Base-by-base conservation (phyloP, 305 asterid species). In the Fraxinus ornus region DNA sequence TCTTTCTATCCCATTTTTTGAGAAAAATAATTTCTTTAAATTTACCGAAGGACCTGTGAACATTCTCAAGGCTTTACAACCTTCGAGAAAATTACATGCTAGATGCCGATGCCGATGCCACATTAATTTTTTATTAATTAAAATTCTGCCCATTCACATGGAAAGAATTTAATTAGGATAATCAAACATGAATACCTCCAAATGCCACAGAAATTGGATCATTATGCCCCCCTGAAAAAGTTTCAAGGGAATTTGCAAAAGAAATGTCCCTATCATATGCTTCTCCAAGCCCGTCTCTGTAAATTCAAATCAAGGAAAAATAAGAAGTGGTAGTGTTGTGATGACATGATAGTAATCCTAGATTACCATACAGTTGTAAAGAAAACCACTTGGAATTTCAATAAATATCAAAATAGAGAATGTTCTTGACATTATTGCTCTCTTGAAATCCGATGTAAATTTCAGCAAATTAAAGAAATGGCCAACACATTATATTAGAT, bases 251-350 rank as follows among this genome's bases (percentile, higher is more conserved):
- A 87, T 90, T 86, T 80, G 99, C 95, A 88, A 96, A 96, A 83
- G 95, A 93, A 88, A 92, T 88, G 83, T 96, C 98, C 88, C 91
- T 92, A 76, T 93, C 98, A 80, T 91, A 93, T 88, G 94, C 95
- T 85, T 96, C 99, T 83, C 95, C 98, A 84, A 94, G 97, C 84
- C 99, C 99, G 84, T 94, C 99, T 49, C 99, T 96, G 91, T 73
- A 85, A 85, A 88, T 83, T 57, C 86, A 83, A 41, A 83, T 79
- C 77, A 87, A 82, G 84, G 72, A 84, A 21, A 70, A 62, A 72
- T 24, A 80, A 75, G 78, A 77, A 66, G 19, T 24, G 74, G 1
- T 0, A 66, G 37, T 4, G 21, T 12, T 28, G 75, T 41, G 66
- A 80, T 72, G 52, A 55, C 64, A 68, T 33, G 49, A 6, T n/a